Evolutionary conservation across 345 rosid species (phyloP), one percentile per base, ranked within the genome.

Genomic region (Salix purpurea): DNA sequence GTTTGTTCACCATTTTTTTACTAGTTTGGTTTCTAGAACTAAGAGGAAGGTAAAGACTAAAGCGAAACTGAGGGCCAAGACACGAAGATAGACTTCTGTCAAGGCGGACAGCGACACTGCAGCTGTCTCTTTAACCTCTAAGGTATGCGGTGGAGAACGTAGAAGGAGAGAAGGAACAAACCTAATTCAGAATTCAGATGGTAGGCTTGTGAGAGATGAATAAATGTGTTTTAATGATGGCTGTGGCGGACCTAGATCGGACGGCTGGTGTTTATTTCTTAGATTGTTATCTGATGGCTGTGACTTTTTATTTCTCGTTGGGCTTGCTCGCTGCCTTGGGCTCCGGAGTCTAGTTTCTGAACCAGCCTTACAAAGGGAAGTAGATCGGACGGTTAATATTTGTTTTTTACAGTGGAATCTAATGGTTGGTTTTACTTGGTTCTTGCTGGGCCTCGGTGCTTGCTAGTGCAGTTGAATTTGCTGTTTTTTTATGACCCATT

Each of bases 81-180:
- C 69, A 66, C 87, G 71, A 84, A 70, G 85, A 86, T 19, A 26
- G 28, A 26, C 85, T 84, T 86, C 66, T 14, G 85, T 82, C 94
- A 88, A 90, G 90, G 94, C 86, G 90, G 89, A 88, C 91, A 74
- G 88, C 86, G 13, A 36, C 54, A 14, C 40, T 9, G 9, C 10
- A 28, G 83, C 88, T 80, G 94, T 88, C 94, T 60, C 94, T 89
- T 91, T 91, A 91, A 88, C 92, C 91, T 77, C 89, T 9, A 56
- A 7, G 73, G 16, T 21, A 54, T 21, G 19, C 70, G 73, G 74
- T 56, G 58, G n/a, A 16, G 23, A 0, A 15, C 10, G 15, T 15
- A 24, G 62, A 34, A 16, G 54, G 36, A 16, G 50, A 6, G 68
- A 21, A 28, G n/a, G 7, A 64, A 23, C 34, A 15, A 26, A 13